Evolutionary conservation across 495 filamentous ascomycete genomes (phyloP).

Genomic region (Jackrogersella multiformis): DNA sequence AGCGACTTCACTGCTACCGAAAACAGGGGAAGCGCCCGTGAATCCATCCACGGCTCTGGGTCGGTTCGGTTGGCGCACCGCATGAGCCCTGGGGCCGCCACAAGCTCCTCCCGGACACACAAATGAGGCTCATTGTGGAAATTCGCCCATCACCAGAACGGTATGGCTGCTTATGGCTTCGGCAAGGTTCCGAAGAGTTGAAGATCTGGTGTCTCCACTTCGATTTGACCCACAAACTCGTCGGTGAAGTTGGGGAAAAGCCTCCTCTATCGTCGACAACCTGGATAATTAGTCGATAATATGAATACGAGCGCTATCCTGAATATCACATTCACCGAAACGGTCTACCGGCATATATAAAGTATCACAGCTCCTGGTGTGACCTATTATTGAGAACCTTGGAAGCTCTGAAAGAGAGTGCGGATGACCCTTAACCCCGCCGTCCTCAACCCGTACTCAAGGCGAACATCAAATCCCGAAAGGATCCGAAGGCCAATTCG

Average conservation of each 20-base stretch:
- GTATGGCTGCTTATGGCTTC: slow-evolving; percentile 46
- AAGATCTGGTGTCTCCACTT: slow-evolving; percentile 34
- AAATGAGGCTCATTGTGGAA: slow-evolving; percentile 35
- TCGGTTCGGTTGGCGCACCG: slow-evolving; percentile 44
- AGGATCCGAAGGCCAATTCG: background rate
- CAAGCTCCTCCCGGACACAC: slow-evolving; percentile 28
- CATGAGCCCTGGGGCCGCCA: slow-evolving; percentile 40
- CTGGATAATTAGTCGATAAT: slow-evolving; percentile 15
- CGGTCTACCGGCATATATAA: background rate
- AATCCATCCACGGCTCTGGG: slow-evolving; percentile 44
- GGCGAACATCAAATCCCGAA: background rate
- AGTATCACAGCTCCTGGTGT: background rate
- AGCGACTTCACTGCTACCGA: slow-evolving; percentile 28
- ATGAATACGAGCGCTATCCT: slow-evolving; percentile 5
- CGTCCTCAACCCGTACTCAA: background rate
- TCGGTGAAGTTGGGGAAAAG: slow-evolving; percentile 16
- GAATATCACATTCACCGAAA: background rate
- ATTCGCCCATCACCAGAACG: slow-evolving; percentile 30
- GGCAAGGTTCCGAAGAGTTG: slow-evolving; percentile 35
- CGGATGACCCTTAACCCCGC: background rate
- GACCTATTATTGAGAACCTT: too few species aligned
- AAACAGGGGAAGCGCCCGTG: slow-evolving; percentile 34
- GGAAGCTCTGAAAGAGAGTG: background rate
- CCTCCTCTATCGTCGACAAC: slow-evolving; percentile 10
- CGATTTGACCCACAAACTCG: slow-evolving; percentile 20